phyloP scores from a whole-genome alignment of 2,329 filamentous ascomycete genomes.

The Aureobasidium uvarum region DNA sequence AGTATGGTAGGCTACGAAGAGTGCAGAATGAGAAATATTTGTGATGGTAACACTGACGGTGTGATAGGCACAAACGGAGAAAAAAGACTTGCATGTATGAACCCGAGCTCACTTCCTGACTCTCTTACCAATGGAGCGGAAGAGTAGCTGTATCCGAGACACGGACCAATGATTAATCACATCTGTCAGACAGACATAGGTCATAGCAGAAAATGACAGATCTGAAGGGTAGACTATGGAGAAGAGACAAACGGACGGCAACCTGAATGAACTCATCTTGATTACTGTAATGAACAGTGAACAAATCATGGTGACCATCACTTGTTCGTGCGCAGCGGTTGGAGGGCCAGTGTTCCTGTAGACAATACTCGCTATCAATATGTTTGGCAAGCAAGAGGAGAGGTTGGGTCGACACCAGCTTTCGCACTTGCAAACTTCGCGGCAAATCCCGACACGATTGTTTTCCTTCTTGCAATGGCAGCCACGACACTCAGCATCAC shows the following conservation, averaged over 20 bases:
- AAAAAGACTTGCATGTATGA: not conserved
- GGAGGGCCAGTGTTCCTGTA: no score
- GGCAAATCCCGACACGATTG: not conserved
- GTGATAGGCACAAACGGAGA: conserved; percentile 1
- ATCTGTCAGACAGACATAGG: not conserved
- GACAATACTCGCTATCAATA: not conserved
- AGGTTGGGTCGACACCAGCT: not conserved
- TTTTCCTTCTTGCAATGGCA: not conserved
- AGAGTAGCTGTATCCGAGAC: not conserved
- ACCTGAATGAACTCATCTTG: not conserved
- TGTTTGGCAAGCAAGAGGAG: not conserved
- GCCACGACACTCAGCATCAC: not conserved
- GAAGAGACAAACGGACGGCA: not conserved
- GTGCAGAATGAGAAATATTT: not conserved
- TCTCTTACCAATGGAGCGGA: not conserved
- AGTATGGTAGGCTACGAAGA: not conserved
- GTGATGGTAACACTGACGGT: not conserved
- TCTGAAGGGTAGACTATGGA: not conserved
- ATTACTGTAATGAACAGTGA: not conserved
- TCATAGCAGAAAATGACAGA: not conserved
- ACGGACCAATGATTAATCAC: not conserved
- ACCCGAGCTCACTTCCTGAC: not conserved
- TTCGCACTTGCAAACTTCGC: not conserved
- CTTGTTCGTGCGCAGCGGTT: not conserved
- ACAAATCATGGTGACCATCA: not conserved